Evolutionary conservation across 2,329 filamentous ascomycete species (phyloP).

Genomic region (Orbilia brochopaga): DNA sequence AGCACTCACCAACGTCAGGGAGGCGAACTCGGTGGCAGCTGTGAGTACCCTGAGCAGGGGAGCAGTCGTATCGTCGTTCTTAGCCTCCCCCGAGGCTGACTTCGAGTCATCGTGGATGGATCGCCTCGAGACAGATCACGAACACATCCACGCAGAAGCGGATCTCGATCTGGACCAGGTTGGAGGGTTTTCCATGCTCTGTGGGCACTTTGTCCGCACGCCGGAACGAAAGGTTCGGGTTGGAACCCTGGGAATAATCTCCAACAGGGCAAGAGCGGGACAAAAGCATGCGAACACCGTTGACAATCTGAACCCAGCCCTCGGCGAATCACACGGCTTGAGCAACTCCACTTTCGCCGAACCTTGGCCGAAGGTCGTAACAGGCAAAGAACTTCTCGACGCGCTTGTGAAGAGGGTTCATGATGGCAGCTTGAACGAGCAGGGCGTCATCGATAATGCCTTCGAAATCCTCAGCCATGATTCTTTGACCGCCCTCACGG

Average conservation of each 20-base stretch:
- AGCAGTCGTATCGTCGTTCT: slow-evolving; percentile 63
- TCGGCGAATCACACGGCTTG: slow-evolving; percentile 65
- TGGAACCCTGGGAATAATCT: slow-evolving; percentile 20
- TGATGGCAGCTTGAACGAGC: slow-evolving; percentile 58
- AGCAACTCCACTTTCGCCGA: slow-evolving; percentile 68
- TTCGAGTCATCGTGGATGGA: slow-evolving; percentile 11
- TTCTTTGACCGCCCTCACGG: slow-evolving; percentile 61
- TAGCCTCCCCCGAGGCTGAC: slow-evolving; percentile 57
- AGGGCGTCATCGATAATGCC: slow-evolving; percentile 62
- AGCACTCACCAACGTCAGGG: slow-evolving; percentile 71
- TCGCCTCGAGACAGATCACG: slow-evolving; percentile 53
- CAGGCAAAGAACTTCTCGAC: slow-evolving; percentile 62
- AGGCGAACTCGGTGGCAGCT: slow-evolving; percentile 62
- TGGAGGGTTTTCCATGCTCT: slow-evolving; percentile 70
- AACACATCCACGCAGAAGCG: slow-evolving; percentile 64
- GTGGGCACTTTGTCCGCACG: slow-evolving; percentile 64
- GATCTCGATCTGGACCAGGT: slow-evolving; percentile 66
- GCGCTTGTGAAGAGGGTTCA: slow-evolving; percentile 60
- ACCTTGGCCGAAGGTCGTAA: slow-evolving; percentile 68
- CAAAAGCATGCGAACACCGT: background rate
- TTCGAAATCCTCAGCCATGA: slow-evolving; percentile 66
- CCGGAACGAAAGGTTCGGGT: slow-evolving; percentile 32
- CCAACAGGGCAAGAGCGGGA: slow-evolving; percentile 12
- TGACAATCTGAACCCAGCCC: slow-evolving; percentile 65
- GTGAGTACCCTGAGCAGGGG: slow-evolving; percentile 66